Base-by-base conservation (phyloP, 2,329 filamentous ascomycete species). In the Cercospora citrullina region DNA sequence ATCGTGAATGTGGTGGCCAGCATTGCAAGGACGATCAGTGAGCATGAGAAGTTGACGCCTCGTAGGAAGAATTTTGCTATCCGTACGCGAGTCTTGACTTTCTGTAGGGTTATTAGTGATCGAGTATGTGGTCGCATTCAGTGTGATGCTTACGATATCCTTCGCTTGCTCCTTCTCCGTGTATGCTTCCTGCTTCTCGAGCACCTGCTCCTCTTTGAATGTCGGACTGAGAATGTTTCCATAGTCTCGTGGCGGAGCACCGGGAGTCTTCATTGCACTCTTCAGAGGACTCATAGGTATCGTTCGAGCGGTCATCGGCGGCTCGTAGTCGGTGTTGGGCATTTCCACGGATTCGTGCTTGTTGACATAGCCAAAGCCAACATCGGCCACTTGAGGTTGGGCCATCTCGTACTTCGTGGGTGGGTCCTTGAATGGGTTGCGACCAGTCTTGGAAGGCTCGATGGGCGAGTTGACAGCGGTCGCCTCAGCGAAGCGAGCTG, bases 41-140 rank as follows among this genome's bases (percentile, higher is more conserved):
- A 94, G 85, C 95, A 99, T 80, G 92, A 93, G 81, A 99, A 98
- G 85, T 94, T 97, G 82, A 98, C 91, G 66, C 93, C 91, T 72
- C 95, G 91, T n/a, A 99, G 89, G 70, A 96, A 88, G 75, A 98
- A 90, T 84, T 99, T 99, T 74, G 94, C 95, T 80, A 98, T 86
- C 58, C 95, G 89, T 36, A 98, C 94, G 73, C 93, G 89, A 39
- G 90, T 90, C 83, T 97, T 98, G 79, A 96, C 88, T 90, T 91
- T 96, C 94, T 97, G 77, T 58, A 6, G 4, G 79, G 74, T 76
- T 70, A 79, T 85, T 79, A 84, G 78, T 62, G 21, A 16, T n/a
- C 10, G 8, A n/a, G 23, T 14, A 58, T 12, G 33, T 14, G 7
- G 8, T 31, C 33, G 8, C 1, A 26, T 14, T 23, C 14, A n/a